Base-by-base conservation (phyloP, 2,329 filamentous ascomycete genomes). In the Fusarium tupiense region DNA sequence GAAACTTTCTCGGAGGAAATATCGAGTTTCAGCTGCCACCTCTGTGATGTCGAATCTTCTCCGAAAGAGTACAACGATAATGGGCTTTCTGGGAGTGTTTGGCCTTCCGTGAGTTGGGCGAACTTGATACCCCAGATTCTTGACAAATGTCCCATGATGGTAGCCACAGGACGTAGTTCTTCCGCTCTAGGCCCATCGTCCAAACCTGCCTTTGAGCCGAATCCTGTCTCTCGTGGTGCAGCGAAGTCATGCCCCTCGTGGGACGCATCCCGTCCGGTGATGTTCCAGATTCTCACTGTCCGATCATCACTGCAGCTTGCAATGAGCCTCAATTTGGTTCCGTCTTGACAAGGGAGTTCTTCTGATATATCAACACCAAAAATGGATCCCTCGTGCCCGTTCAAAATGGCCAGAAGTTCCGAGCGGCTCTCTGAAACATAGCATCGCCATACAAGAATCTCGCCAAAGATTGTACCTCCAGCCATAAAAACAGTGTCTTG, bases 251-350 rank as follows among this genome's bases (percentile, higher is more conserved):
- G 69, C 19, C 58, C 46, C 19, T 63, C 54, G 19, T 56, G 38
- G 22, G 63, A 24, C 5, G 65, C 66, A 6, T 65, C 64, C 22
- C 86, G 84, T 64, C 90, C 87, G 0, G 91, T 91, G 13, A 98
- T 90, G 79, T 98, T 91, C 96, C 96, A 98, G 4, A 98, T 84
- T 20, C 94, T 88, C 29, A 99, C 90, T 0, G 95, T 98, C 58
- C 96, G 89, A 82, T 99, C 96, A 80, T 99, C 96, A 79, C 96
- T 98, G 81, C 96, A 99, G 77, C 94, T 98, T 20, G 92, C 93
- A 40, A 99, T 86, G n/a, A 98, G 82, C 59, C 93, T 87, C 33
- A 85, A 84, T 26, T 80, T 80, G 12, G 78, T 80, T 0, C 84
- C 84, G 20, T 83, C 81, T 4, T 80, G 35, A 71, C 29, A 83